Base-by-base conservation (phyloP, 164 flowering plant genomes). In the Berberis vulgaris region DNA sequence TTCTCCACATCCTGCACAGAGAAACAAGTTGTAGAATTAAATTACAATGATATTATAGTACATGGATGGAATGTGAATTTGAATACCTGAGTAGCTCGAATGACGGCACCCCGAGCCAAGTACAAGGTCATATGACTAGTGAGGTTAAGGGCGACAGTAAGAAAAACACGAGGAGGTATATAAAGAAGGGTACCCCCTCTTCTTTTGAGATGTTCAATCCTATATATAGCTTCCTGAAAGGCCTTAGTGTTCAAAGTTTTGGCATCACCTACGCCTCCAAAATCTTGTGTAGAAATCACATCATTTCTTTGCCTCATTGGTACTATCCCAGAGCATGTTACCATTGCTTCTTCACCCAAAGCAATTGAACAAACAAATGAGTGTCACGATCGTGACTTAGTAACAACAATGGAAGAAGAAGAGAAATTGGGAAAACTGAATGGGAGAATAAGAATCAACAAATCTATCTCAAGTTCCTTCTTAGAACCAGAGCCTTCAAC, bases 121-220 rank as follows among this genome's bases (percentile, higher is more conserved):
- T 81, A 93, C 45, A 93, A 83, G 40, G 98, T 93, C 97, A 93
- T 93, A 65, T 81, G 91, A 64, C 98, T 93, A 1, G 98, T 90
- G 44, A 93, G 86, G 54, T 82, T 83, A 67, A 93, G 90, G 67
- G 84, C 72, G 54, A 68, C 94, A 1, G 98, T 94, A 52, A 94
- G 78, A 78, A 76, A 94, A 42, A 84, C 97, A 1, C 99, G 97
- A 0, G 87, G 84, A 58, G 97, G 99, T 38, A 94, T 72, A 69
- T 86, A 89, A 50, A 94, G 83, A 53, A 91, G 71, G 40, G 99
- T 86, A 39, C 99, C 97, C 0, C 97, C 99, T 67, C 86, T 71
- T 65, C 96, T 78, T 64, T 72, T 80, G 71, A 85, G 65, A 66
- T 85, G 96, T 73, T 83, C 58, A 69, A 94, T 94, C 79, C 96